Evolutionary conservation across 805 yeast genomes (phyloP).

Genomic region (Phaffomyces opuntiae): DNA sequence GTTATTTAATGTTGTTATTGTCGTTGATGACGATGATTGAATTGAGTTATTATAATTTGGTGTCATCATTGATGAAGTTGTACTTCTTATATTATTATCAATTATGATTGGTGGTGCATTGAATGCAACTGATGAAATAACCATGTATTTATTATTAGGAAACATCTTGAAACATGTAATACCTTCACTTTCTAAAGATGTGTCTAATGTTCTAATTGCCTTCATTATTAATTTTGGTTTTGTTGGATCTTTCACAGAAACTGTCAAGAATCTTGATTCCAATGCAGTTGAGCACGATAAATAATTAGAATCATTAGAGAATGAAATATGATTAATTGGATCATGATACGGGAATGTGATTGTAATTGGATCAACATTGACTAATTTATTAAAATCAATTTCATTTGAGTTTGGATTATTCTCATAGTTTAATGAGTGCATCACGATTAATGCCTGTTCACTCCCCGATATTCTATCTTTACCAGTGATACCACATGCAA

Average conservation of each 20-base stretch:
- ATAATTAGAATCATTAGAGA: conserved; percentile 65
- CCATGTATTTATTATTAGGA: conserved; percentile 55
- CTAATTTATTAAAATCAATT: conserved; percentile 9
- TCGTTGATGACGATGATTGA: background rate
- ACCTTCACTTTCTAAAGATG: conserved; percentile 77
- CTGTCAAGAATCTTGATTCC: conserved; percentile 74
- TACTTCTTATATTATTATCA: conserved; percentile 45
- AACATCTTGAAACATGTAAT: conserved; percentile 75
- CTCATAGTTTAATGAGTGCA: conserved; percentile 34
- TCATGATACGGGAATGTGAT: conserved; percentile 83
- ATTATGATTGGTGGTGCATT: conserved; percentile 61
- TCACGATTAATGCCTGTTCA: conserved; percentile 69
- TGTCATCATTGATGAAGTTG: background rate
- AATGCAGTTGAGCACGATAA: conserved; percentile 60
- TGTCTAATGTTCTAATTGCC: conserved; percentile 54
- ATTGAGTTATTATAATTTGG: background rate
- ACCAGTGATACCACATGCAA: conserved; percentile 82
- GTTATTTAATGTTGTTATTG: background rate
- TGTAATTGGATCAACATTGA: conserved; percentile 50
- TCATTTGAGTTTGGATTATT: conserved; percentile 2
- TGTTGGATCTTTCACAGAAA: conserved; percentile 54
- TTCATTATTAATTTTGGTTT: conserved; percentile 66
- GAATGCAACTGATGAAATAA: conserved; percentile 53
- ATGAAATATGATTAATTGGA: conserved; percentile 67
- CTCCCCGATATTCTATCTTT: conserved; percentile 59